Conservation (phyloP, 352 stramenopile genomes). For the Pythium oligandrum region DNA sequence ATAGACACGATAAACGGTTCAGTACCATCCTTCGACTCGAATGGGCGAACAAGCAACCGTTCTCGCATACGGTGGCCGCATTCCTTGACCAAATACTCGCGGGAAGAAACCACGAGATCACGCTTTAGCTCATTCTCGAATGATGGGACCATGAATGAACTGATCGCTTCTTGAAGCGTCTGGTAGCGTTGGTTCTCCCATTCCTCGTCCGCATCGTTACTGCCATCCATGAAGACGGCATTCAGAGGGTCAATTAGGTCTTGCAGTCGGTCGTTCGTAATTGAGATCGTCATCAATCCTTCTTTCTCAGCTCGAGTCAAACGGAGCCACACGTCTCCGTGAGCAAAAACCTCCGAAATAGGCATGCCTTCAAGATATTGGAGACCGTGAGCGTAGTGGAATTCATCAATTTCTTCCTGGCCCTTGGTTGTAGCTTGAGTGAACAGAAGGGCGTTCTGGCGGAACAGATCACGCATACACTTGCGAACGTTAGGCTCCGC, state of each 20-base stretch:
- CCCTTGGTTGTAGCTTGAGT: slow-evolving; percentile 80
- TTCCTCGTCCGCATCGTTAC: slow-evolving; percentile 62
- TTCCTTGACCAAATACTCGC: slow-evolving; percentile 72
- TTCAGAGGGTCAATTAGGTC: slow-evolving; percentile 82
- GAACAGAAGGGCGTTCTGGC: slow-evolving; percentile 64
- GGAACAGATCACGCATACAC: slow-evolving; percentile 80
- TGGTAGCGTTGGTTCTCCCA: slow-evolving; percentile 83
- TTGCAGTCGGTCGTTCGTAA: slow-evolving; percentile 79
- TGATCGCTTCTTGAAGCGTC: slow-evolving; percentile 82
- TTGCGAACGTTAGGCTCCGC: slow-evolving; percentile 83
- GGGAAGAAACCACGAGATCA: slow-evolving; percentile 63
- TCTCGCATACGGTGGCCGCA: slow-evolving; percentile 67
- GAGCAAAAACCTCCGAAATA: slow-evolving; percentile 72
- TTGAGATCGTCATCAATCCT: slow-evolving; percentile 65
- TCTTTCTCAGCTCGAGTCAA: slow-evolving; percentile 81
- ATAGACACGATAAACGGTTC: slow-evolving; percentile 86
- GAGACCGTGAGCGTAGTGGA: slow-evolving; percentile 82
- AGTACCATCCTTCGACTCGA: slow-evolving; percentile 66
- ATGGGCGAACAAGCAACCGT: slow-evolving; percentile 68
- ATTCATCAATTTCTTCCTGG: slow-evolving; percentile 85
- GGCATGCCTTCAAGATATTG: slow-evolving; percentile 86
- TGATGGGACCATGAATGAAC: slow-evolving; percentile 75
- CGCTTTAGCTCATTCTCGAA: slow-evolving; percentile 85
- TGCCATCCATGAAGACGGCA: slow-evolving; percentile 53
- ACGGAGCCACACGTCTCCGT: slow-evolving; percentile 73